phyloP scores from a whole-genome alignment of 1,284 basidiomycete species.

The Athelia psychrophila region DNA sequence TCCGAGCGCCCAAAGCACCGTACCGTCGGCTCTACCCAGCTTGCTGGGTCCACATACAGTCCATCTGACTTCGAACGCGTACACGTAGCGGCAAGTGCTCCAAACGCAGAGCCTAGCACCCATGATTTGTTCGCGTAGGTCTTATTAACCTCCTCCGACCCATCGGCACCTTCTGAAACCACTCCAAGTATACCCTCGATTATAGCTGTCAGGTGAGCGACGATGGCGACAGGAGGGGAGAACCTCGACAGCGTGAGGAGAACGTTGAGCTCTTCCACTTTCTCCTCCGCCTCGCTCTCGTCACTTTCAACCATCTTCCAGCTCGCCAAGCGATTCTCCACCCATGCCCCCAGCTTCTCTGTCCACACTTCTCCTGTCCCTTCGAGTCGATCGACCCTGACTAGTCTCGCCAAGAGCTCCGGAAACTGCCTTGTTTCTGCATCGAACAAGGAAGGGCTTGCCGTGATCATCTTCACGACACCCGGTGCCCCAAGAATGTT shows the following conservation, averaged over 20 bases:
- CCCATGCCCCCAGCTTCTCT: constrained; percentile 46
- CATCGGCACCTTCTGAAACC: constrained; percentile 27
- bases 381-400: constrained; percentile 42
- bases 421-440: constrained; percentile 38
- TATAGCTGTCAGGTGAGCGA: constrained; percentile 42
- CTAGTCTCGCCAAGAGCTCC: constrained; percentile 49
- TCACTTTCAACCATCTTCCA: background rate
- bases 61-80: background rate
- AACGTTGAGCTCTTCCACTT: constrained; percentile 33
- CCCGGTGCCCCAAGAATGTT: constrained; percentile 59
- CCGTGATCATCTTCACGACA: constrained; percentile 38
- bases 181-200: constrained; percentile 41
- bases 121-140: constrained; percentile 45
- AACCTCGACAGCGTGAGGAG: constrained; percentile 51
- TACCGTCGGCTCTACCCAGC: constrained; percentile 45
- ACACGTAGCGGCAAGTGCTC: constrained; percentile 41
- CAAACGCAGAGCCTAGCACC: constrained; percentile 48
- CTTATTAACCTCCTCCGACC: constrained; percentile 27
- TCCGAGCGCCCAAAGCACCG: constrained; percentile 60
- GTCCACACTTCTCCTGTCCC: constrained; percentile 60
- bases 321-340: constrained; percentile 15
- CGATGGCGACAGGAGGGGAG: constrained; percentile 38
- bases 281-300: background rate
- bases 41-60: constrained; percentile 13
- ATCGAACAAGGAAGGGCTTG: constrained; percentile 43